Base-by-base conservation (phyloP, 257 asterid genomes). In the Nicotiana knightiana region DNA sequence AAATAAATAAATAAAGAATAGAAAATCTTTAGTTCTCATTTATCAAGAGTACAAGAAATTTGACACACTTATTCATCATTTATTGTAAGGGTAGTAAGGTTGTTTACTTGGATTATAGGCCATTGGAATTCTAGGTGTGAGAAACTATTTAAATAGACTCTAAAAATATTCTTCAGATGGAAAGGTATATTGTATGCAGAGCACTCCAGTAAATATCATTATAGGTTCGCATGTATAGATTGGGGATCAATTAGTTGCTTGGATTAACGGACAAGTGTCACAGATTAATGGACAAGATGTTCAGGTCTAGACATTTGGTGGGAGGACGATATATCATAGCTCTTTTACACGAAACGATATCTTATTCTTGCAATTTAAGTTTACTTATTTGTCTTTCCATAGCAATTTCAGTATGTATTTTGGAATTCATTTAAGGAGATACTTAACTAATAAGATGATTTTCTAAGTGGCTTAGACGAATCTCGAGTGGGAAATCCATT, bases 241-340 rank as follows among this genome's bases (percentile, higher is more conserved):
- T 65, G 83, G 66, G 67, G 77, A 66, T 28, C 28, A 24, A 51
- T 16, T 35, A 4, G 11, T 48, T 64, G 83, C 83, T 66, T 81
- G 83, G 83, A 28, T 81, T 66, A 78, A 81, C 53, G 83, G 83
- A 66, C 67, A 71, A 48, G 83, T 81, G 11, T 43, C 83, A 17
- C 75, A 66, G 83, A 81, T 81, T 58, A 66, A 81, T 32, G 78
- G 26, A 51, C 15, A 81, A 51, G 55, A 81, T 18, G 83, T 81
- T 32, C 55, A 51, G 48, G 55, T 81, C 43, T 55, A 81, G 11
- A 51, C 83, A 66, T 46, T 66, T 28, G 78, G 66, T 66, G 83
- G 83, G 67, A 81, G 63, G 33, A 68, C 24, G 24, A 77, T 81
- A 66, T 3, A 9, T 39, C 51, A 6, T 39, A 61, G 43, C 68